Percentiles rank a stretch among this genome's conserved stretches.
Conservation (phyloP, 108 stramenopile species). For the Cyclotella choctawhatcheeana region DNA sequence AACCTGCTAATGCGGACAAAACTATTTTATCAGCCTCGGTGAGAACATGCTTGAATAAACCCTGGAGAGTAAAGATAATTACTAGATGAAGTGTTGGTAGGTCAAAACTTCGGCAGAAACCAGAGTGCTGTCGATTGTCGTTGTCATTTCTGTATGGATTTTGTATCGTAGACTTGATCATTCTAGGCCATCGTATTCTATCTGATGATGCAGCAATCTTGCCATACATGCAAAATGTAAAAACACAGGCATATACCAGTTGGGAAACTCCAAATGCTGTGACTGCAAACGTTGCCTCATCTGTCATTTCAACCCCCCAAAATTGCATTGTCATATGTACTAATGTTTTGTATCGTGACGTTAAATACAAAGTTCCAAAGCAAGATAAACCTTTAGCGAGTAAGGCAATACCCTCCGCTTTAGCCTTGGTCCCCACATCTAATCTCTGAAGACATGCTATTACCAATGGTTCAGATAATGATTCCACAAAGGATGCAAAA, state of each 20-base stretch:
- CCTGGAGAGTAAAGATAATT: slow-evolving; percentile 72
- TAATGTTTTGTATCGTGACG: background rate
- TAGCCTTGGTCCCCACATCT: slow-evolving; percentile 65
- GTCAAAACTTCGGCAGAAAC: slow-evolving; percentile 43
- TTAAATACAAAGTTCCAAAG: slow-evolving; percentile 46
- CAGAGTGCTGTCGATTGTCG: background rate
- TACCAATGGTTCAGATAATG: slow-evolving; percentile 73
- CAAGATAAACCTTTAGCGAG: slow-evolving; percentile 61
- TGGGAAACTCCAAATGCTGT: slow-evolving; percentile 84
- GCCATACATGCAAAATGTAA: slow-evolving; percentile 57
- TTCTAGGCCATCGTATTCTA: slow-evolving; percentile 48
- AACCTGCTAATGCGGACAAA: slow-evolving; percentile 60
- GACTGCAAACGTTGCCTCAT: slow-evolving; percentile 47
- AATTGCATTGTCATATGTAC: background rate
- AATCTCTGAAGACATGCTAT: slow-evolving; percentile 66
- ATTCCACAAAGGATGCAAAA: slow-evolving; percentile 75
- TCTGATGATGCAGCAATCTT: slow-evolving; percentile 27
- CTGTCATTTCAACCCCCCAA: slow-evolving; percentile 1
- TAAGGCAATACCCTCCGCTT: slow-evolving; percentile 79
- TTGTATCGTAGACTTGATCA: slow-evolving; percentile 9
- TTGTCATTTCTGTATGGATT: slow-evolving; percentile 13
- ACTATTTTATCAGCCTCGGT: slow-evolving; percentile 89
- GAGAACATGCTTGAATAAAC: slow-evolving; percentile 85
- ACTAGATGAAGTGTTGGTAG: slow-evolving; percentile 55
- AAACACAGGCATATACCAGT: slow-evolving; percentile 66